Evolutionary conservation across 345 rosid genomes (phyloP).

Genomic region (Clausena lansium): DNA sequence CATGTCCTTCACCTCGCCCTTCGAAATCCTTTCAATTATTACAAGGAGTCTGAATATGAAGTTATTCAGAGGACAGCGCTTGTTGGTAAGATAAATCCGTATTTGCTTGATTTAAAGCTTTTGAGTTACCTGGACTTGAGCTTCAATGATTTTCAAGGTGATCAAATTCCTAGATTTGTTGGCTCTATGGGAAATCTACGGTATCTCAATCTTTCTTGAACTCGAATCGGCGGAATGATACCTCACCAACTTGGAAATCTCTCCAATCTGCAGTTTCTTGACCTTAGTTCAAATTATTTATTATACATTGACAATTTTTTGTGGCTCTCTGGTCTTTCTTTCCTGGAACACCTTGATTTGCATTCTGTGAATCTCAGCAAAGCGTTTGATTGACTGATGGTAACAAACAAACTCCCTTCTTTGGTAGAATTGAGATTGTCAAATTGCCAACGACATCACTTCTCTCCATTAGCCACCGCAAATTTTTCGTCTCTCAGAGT

Average conservation of each 20-base stretch:
- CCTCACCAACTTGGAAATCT: background rate
- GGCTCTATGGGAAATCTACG: background rate
- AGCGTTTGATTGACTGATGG: background rate
- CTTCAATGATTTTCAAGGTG: constrained; percentile 10
- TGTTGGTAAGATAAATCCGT: too few species aligned
- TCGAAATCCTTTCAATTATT: too few species aligned
- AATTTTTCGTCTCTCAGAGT: background rate
- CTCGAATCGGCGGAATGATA: background rate
- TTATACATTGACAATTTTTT: background rate
- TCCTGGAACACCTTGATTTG: background rate
- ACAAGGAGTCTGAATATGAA: too few species aligned
- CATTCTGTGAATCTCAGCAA: background rate
- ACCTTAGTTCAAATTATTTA: background rate
- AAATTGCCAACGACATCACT: background rate
- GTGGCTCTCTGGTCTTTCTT: background rate
- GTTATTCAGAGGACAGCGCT: too few species aligned
- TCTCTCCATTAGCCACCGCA: background rate
- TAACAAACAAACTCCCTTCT: background rate
- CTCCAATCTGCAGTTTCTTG: background rate
- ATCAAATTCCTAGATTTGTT: constrained; percentile 14
- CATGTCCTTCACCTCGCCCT: too few species aligned
- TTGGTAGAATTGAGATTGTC: background rate
- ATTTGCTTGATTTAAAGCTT: too few species aligned
- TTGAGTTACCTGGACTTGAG: constrained; percentile 21
- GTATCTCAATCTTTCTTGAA: background rate